Evolutionary conservation across 257 asterid genomes (phyloP), one percentile per base, ranked within the genome.

Genomic region (Rhazya stricta): DNA sequence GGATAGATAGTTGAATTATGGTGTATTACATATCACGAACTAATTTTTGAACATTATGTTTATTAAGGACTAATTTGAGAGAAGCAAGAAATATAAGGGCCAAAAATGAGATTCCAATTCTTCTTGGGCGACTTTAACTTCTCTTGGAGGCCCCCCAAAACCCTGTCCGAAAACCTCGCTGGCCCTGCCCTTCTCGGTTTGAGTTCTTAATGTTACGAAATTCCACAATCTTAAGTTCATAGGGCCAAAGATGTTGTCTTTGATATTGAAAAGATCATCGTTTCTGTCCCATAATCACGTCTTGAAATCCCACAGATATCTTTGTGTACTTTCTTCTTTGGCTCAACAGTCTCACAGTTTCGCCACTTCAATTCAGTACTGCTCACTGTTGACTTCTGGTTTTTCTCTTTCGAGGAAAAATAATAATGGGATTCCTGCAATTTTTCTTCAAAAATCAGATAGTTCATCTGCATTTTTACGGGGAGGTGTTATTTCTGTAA

Each of bases 161-260:
- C 61, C 74, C 74, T 4, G 13, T 29, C 18, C 72, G 56, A 58
- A 56, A 70, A 70, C 57, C 80, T 18, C 76, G n/a, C n/a, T n/a
- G n/a, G n/a, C 6, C 3, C 5, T 23, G 12, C 41, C 45, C 42
- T 2, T 71, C 25, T 67, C 1, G 13, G 46, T 48, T 71, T 32
- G 8, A 27, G 41, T 53, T 71, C 65, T 46, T 62, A 29, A 48
- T 66, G 71, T 21, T 39, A 23, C 37, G 30, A 48, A 41, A 51
- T n/a, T 75, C 54, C 67, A 27, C 42, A 65, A 11, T 46, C 19
- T n/a, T 56, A 39, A 25, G 7, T 25, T 39, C 67, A 2, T 15
- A 6, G 27, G 41, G 56, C n/a, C 36, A 30, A 82, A 74, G 74
- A 91, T 91, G 97, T 66, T 86, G 50, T 85, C 81, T 74, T 82